A percentile compares a stretch with the other conserved stretches of the same genome.
Conservation (phyloP, 129 eudicot genomes). For the Flaveria linearis region DNA sequence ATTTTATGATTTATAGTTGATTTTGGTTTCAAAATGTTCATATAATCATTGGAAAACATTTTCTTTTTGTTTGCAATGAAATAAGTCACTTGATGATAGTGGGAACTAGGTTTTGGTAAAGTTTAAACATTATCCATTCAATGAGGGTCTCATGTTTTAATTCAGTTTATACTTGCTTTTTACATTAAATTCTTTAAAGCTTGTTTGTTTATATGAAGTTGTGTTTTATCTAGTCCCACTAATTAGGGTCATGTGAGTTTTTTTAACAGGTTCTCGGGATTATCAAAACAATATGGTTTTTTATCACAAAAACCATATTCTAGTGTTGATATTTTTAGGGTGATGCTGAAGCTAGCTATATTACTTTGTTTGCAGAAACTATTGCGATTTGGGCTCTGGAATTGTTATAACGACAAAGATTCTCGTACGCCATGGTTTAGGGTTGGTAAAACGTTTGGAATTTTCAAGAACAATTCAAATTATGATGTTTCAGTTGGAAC, state of each 20-base stretch:
- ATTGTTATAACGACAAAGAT: constrained; percentile 43
- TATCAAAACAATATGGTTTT: too few species aligned
- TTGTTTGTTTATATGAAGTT: too few species aligned
- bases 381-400: constrained; percentile 52
- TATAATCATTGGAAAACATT: neutral
- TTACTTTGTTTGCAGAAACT: constrained; percentile 41
- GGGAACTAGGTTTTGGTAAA: too few species aligned
- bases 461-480: constrained; percentile 36
- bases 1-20: neutral
- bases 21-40: neutral
- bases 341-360: neutral
- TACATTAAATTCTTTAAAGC: too few species aligned
- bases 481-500: constrained; percentile 40
- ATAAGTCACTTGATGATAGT: too few species aligned
- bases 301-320: neutral
- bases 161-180: too few species aligned
- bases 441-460: constrained; percentile 42
- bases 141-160: too few species aligned
- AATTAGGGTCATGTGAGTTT: too few species aligned
- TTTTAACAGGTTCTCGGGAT: too few species aligned
- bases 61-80: neutral
- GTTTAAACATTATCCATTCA: too few species aligned
- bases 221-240: too few species aligned
- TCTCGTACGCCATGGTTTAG: constrained; percentile 58
- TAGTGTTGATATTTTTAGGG: neutral